A percentile compares a stretch with the other conserved stretches of the same genome.
Evolutionary conservation across 495 filamentous ascomycete species (phyloP).

Genomic region (Paragyromitra xinjiangensis): DNA sequence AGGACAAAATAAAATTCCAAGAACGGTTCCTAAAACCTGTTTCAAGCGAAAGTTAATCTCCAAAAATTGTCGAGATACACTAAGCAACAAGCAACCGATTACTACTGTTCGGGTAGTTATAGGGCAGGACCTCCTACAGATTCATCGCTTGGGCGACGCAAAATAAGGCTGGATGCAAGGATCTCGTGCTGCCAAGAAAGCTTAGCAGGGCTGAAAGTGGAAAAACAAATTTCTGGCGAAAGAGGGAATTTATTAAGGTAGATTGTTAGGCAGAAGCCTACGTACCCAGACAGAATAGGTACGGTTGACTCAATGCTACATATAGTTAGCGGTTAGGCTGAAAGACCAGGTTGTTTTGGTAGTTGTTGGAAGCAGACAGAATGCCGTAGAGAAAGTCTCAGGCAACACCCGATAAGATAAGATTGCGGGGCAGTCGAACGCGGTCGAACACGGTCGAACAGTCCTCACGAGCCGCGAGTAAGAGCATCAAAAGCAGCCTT

Average conservation of each 20-base stretch:
- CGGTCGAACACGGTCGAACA: conserved; percentile 36
- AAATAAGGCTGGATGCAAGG: background rate
- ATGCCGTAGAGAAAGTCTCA: conserved; percentile 32
- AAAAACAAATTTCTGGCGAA: background rate
- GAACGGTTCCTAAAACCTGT: background rate
- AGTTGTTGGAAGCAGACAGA: conserved; percentile 40
- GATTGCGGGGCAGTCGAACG: conserved; percentile 40
- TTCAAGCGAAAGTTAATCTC: background rate
- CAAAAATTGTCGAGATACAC: background rate
- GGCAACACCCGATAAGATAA: conserved; percentile 44
- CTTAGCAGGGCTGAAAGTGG: conserved; percentile 7
- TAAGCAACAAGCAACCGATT: too few relatives aligned
- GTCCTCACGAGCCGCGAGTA: background rate
- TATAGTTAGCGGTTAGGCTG: conserved; percentile 6
- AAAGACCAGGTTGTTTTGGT: conserved; percentile 19
- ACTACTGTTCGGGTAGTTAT: too few relatives aligned
- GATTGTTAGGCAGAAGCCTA: conserved; percentile 13
- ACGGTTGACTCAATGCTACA: conserved; percentile 8
- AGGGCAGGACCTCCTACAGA: too few relatives aligned
- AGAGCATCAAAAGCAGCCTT: conserved; percentile 3
- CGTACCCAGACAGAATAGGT: background rate
- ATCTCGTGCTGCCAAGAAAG: background rate
- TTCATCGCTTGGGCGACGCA: background rate
- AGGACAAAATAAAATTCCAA: background rate
- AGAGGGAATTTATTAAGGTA: background rate